Base-by-base conservation (phyloP, 208 protist genomes). In the Trypanosoma rangeli region DNA sequence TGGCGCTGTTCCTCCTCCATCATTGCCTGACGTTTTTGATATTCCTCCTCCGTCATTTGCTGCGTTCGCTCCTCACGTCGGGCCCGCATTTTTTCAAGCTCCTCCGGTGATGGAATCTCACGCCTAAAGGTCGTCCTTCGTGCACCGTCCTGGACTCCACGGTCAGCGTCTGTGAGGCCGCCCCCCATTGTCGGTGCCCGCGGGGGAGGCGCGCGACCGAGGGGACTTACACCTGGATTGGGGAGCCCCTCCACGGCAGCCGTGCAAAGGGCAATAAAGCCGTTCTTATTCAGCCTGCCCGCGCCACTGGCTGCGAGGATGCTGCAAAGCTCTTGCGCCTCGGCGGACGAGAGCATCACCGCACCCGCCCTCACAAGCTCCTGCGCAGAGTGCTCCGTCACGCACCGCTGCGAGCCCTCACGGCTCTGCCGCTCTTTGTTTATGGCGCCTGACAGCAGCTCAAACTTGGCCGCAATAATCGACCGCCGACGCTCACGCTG, bases 381-480 rank as follows among this genome's bases (percentile, higher is more conserved):
- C 8, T 84, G 74, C 16, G 89, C 74, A 33, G 68, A 68, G 55
- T 89, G 78, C 31, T 72, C 46, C 8, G 18, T 37, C 3, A 24
- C 24, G 29, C 7, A 5, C 37, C 52, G 7, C 22, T 60, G 26
- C 10, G 3, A 13, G 9, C 60, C 37, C 57, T 76, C 80, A 89
- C 49, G 74, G 39, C n/a, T 53, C 39, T 73, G 66, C 13, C 65
- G 33, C 1, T 68, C 31, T 29, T 67, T 60, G 29, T 63, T 62
- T 20, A 69, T 57, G 28, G 28, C 3, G 12, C 67, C 42, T 13
- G 74, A 70, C 2, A 95, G 50, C 5, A 73, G 73, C 24, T 76
- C 64, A 74, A 80, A 95, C 68, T 95, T 95, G 28, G 82, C 81
- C 1, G 59, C 48, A 20, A 93, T 70, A 22, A 91, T 57, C 8